Evolutionary conservation across 2,329 filamentous ascomycete genomes (phyloP), one percentile per base, ranked within the genome.

Genomic region (Sarocladiaceae sp.): DNA sequence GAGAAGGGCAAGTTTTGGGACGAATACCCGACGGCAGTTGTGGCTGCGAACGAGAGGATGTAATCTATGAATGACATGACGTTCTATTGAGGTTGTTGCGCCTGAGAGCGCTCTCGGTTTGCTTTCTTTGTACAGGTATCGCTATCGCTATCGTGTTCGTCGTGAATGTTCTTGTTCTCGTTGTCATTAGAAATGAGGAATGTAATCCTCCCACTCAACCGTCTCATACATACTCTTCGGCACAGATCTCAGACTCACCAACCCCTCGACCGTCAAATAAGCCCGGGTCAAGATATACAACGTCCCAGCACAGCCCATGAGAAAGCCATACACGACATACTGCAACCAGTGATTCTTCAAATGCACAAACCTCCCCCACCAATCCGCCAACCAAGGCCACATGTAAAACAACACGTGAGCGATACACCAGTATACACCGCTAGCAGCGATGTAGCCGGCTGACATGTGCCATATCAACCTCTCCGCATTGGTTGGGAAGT

Each of bases 51-150:
- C 4, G 20, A 4, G 40, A 26, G 40, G 40, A 44, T 44, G 40
- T 44, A 44, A 44, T 44, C 22, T 26, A 44, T 44, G 40, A 44
- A 44, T 44, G 10, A 6, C 40, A 44, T 26, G 40, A 44, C 40
- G 11, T 44, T 44, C 23, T 44, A n/a, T 40, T 40, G 10, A 40
- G n/a, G 23, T 8, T 28, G 4, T 12, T 7, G 22, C 4, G 10
- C 17, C 10, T n/a, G 8, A 28, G 23, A 6, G n/a, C n/a, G n/a
- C n/a, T n/a, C n/a, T n/a, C n/a, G n/a, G n/a, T n/a, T n/a, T n/a
- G n/a, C n/a, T n/a, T n/a, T n/a, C n/a, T n/a, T n/a, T n/a, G n/a
- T n/a, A n/a, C n/a, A n/a, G n/a, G n/a, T n/a, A n/a, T n/a, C n/a
- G n/a, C n/a, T n/a, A n/a, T n/a, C n/a, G n/a, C n/a, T n/a, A n/a